Evolutionary conservation across 2,329 filamentous ascomycete species (phyloP).

Genomic region (Paracorniculantispora psalliotae): DNA sequence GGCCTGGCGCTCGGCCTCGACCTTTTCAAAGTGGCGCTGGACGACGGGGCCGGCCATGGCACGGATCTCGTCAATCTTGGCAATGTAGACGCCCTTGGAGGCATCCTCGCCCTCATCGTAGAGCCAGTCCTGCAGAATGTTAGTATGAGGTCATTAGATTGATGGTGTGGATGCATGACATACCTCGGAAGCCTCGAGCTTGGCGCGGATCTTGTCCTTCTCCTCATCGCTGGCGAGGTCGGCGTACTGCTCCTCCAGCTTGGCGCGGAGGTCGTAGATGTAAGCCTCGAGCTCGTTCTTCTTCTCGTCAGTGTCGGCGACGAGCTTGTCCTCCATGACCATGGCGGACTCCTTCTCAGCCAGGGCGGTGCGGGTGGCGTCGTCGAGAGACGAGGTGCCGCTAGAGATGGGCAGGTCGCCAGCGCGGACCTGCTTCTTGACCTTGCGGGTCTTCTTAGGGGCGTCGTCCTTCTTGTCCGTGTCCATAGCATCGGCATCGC

Average conservation of each 20-base stretch:
- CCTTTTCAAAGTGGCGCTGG: conserved; percentile 92
- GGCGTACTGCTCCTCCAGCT: conserved; percentile 86
- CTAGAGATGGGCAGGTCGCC: conserved; percentile 85
- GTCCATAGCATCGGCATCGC: conserved; percentile 77
- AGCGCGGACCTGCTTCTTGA: conserved; percentile 99
- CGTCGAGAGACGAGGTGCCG: conserved; percentile 76
- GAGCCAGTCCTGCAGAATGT: conserved; percentile 76
- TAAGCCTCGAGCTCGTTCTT: conserved; percentile 99
- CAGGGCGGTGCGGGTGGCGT: conserved; percentile 58
- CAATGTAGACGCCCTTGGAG: conserved; percentile 85
- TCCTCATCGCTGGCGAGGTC: conserved; percentile 88
- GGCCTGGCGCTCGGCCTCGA: conserved; percentile 78
- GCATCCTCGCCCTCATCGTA: conserved; percentile 96
- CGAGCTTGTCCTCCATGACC: conserved; percentile 98
- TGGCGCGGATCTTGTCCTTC: conserved; percentile 78
- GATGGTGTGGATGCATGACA: conserved; percentile 29
- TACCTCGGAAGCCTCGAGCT: conserved; percentile 84
- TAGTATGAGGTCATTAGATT: neutral
- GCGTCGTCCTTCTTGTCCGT: conserved; percentile 66
- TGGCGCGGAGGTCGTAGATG: conserved; percentile 95
- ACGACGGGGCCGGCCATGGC: conserved; percentile 85
- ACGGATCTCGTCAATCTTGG: conserved; percentile 95
- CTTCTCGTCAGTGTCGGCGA: conserved; percentile 97
- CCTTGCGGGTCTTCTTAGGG: conserved; percentile 87
- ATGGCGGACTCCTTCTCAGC: conserved; percentile 82